Evolutionary conservation across 2,329 filamentous ascomycete species (phyloP), one percentile per base, ranked within the genome.

Genomic region (Colletotrichum trifolii): DNA sequence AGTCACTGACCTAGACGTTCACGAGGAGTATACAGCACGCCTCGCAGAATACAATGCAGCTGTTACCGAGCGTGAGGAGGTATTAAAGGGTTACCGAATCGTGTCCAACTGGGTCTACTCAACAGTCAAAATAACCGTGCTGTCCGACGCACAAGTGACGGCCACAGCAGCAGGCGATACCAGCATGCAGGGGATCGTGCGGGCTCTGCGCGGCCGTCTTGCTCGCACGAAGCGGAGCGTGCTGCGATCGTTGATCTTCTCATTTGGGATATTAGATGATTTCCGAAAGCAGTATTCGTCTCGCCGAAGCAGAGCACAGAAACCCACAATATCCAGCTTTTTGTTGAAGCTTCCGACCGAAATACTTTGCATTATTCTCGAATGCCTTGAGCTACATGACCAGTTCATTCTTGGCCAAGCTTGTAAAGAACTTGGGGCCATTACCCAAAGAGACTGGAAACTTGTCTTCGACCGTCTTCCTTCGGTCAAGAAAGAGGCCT

Each of bases 11-110:
- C 2, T 12, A 25, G 34, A 17, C n/a, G 34, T 12, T 36, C 48
- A 1, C 34, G 12, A 38, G 33, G 34, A 38, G 11, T 50, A 38
- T 36, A 2, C 33, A 40, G 35, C 15, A 1, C 15, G 49, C 36
- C n/a, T 52, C 7, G 34, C 34, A 13, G 35, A 52, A 3, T 3
- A 40, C 2, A 15, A 13, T 2, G 3, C 5, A 17, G 49, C 49
- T 52, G 35, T 36, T n/a, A 39, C 15, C 49, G 49, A 52, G 4
- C 35, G 49, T 36, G 48, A 50, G 33, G 34, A 50, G 36, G n/a
- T 52, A 13, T n/a, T n/a, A 52, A 52, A 38, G 3, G 13, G 34
- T n/a, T 52, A 12, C 6, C 3, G n/a, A 15, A 8, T 40, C n/a
- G 9, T 52, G n/a, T 38, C n/a, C 11, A 33, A 8, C 1, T 52